Evolutionary conservation across 768 basidiomycete species (phyloP).

Genomic region (Dentipellis fragilis): DNA sequence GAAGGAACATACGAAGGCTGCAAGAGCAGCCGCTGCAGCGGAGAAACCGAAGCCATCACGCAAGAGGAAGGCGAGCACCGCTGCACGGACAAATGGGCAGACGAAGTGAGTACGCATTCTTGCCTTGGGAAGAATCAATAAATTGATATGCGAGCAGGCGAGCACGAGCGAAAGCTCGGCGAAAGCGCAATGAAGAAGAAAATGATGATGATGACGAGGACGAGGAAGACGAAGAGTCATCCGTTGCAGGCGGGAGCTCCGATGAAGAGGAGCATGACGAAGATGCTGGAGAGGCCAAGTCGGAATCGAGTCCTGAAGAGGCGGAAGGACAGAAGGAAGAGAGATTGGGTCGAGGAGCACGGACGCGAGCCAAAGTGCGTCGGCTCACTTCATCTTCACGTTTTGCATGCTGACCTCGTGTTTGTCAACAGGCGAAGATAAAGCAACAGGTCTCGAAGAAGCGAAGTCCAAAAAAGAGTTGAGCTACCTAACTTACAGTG

Average conservation of each 20-base stretch:
- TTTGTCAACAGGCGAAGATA: conserved; percentile 16
- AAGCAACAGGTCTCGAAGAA: conserved; percentile 19
- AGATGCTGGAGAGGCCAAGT: conserved; percentile 6
- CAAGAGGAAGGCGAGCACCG: conserved; percentile 44
- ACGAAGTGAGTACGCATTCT: conserved; percentile 30
- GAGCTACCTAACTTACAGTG: neutral
- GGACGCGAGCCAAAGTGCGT: conserved; percentile 24
- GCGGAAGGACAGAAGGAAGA: conserved; percentile 14
- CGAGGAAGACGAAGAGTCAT: conserved; percentile 15
- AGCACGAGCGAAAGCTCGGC: conserved; percentile 16
- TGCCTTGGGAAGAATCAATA: conserved; percentile 1
- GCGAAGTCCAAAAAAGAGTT: conserved; percentile 2
- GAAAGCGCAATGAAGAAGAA: conserved; percentile 20
- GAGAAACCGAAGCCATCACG: conserved; percentile 37
- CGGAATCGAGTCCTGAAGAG: conserved; percentile 7
- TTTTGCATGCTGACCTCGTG: neutral
- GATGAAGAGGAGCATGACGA: conserved; percentile 8
- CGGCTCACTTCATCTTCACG: too few species aligned
- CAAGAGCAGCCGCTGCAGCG: conserved; percentile 18
- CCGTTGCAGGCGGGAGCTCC: conserved; percentile 11
- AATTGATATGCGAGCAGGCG: conserved; percentile 3
- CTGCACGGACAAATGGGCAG: conserved; percentile 34
- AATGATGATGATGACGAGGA: conserved; percentile 18
- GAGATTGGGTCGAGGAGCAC: conserved; percentile 21
- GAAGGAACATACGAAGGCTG: conserved; percentile 33